Conservation (phyloP, 148 eudicot genomes). For the Chenopodium album region DNA sequence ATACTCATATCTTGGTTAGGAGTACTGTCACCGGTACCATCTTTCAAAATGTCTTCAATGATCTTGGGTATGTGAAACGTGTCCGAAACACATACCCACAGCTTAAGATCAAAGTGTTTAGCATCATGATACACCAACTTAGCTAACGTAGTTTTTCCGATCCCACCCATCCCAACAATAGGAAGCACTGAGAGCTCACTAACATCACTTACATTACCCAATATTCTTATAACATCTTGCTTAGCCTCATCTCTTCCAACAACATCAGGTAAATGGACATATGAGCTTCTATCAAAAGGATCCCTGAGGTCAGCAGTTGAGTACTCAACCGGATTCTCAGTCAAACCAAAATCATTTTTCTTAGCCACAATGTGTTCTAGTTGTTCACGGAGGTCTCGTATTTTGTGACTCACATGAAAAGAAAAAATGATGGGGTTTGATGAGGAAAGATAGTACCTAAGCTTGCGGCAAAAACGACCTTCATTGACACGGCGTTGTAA, state of each 20-base stretch:
- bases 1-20: background rate
- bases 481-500: background rate
- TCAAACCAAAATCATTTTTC: slow-evolving; percentile 23
- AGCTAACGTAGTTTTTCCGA: slow-evolving; percentile 40
- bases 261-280: background rate
- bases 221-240: background rate
- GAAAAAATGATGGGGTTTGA: background rate
- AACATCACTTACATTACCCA: background rate
- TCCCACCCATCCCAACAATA: slow-evolving; percentile 32
- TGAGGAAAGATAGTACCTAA: slow-evolving; percentile 16
- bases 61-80: slow-evolving; percentile 12
- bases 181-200: slow-evolving; percentile 18
- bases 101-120: slow-evolving; percentile 14
- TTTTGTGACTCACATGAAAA: slow-evolving; percentile 7
- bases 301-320: background rate
- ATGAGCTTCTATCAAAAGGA: slow-evolving; percentile 18
- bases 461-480: background rate
- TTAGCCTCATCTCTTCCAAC: slow-evolving; percentile 32
- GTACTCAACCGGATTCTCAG: slow-evolving; percentile 15
- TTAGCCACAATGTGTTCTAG: slow-evolving; percentile 16
- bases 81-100: slow-evolving; percentile 33
- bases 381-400: slow-evolving; percentile 13
- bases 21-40: background rate
- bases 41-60: slow-evolving; percentile 15
- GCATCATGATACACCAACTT: slow-evolving; percentile 26